These are phyloP conservation scores for Lagenidium giganteum DNA, from an alignment of 352 stramenopile species.

Conservation along the genomic window DNA sequence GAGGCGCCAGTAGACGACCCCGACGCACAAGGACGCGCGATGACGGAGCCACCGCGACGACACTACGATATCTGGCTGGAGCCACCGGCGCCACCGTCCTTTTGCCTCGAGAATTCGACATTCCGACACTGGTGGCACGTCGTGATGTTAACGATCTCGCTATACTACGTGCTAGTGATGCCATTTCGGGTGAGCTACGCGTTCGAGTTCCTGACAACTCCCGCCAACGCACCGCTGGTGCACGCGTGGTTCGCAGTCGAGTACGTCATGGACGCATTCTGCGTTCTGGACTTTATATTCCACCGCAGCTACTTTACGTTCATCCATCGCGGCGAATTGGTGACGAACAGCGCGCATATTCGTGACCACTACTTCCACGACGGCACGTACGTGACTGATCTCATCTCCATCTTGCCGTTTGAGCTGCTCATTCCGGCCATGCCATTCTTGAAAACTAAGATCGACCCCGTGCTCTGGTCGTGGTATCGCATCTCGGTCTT, in stretches of 20 bases:
- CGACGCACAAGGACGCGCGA: constrained; percentile 6
- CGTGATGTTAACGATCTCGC: constrained; percentile 24
- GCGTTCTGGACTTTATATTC: constrained; percentile 26
- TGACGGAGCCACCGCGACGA: constrained; percentile 1
- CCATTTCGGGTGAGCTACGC: constrained; percentile 26
- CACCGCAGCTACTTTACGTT: constrained; percentile 25
- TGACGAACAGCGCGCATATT: constrained; percentile 18
- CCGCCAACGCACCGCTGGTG: not conserved
- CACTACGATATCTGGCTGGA: constrained; percentile 25
- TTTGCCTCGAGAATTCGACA: constrained; percentile 20
- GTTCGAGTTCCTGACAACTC: constrained; percentile 19
- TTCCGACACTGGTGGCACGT: constrained; percentile 20
- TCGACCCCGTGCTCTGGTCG: not conserved
- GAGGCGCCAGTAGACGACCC: constrained; percentile 7
- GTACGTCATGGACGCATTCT: constrained; percentile 29
- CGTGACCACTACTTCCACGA: constrained; percentile 25
- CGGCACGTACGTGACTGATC: constrained; percentile 24
- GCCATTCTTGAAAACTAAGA: not conserved
- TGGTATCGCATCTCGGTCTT: constrained; percentile 12
- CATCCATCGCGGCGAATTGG: constrained; percentile 25
- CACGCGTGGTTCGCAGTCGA: constrained; percentile 27
- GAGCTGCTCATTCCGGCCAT: constrained; percentile 15
- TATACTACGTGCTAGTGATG: constrained; percentile 27
- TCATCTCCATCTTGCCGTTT: constrained; percentile 22
- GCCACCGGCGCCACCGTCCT: constrained; percentile 15